phyloP scores from a whole-genome alignment of 441 rosid species.

The Gossypium schwendimanii region DNA sequence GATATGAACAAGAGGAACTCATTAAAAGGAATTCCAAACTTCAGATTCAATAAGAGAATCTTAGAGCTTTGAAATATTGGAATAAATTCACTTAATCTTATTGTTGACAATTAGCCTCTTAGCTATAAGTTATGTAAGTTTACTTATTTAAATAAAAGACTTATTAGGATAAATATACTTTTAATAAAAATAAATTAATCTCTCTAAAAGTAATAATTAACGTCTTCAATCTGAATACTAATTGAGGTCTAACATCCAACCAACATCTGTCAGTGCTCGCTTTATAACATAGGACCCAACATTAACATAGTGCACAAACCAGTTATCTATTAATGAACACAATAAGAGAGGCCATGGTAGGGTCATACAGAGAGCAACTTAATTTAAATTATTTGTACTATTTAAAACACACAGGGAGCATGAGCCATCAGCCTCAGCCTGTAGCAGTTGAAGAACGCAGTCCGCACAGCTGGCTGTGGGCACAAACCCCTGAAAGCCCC shows the following conservation, averaged over 20 bases:
- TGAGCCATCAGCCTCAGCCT: neutral
- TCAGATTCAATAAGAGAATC: too few relatives aligned
- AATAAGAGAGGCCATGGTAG: neutral
- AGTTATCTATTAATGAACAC: neutral
- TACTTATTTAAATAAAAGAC: too few relatives aligned
- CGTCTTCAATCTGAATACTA: too few relatives aligned
- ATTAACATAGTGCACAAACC: neutral
- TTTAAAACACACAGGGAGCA: conserved; percentile 4
- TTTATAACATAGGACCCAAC: conserved; percentile 11
- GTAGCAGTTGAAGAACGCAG: neutral
- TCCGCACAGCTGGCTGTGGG: neutral
- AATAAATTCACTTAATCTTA: too few relatives aligned
- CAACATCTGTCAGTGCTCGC: neutral
- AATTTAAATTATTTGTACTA: neutral
- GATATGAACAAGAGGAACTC: too few relatives aligned
- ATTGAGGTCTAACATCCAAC: neutral
- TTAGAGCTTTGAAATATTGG: too few relatives aligned
- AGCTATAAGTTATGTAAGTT: too few relatives aligned
- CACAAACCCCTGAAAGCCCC: neutral
- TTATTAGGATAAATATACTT: too few relatives aligned
- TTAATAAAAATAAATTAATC: too few relatives aligned
- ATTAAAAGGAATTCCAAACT: too few relatives aligned
- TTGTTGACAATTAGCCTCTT: too few relatives aligned
- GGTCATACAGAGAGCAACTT: neutral
- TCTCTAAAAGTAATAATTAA: too few relatives aligned